A percentile compares a stretch with the other conserved stretches of the same genome.
Evolutionary conservation across 805 yeast species (phyloP).

Genomic region (Starmerella powellii): DNA sequence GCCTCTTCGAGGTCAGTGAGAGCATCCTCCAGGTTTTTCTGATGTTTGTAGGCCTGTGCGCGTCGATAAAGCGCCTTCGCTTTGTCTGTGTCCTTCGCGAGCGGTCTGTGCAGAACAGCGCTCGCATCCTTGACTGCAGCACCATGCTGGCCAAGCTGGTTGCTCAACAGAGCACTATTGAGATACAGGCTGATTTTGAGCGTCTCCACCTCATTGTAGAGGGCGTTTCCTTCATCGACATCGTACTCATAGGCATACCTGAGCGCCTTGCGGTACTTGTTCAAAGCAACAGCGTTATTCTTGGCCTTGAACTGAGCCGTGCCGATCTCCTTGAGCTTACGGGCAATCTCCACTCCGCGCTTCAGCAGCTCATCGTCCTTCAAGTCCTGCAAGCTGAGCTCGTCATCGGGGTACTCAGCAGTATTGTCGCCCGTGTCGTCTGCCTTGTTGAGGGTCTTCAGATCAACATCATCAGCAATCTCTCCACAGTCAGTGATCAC

Average conservation of each 20-base stretch:
- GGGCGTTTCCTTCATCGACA: constrained; percentile 42
- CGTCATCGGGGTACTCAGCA: constrained; percentile 66
- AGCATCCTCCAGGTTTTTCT: constrained; percentile 62
- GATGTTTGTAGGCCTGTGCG: constrained; percentile 55
- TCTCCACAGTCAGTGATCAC: constrained; percentile 69
- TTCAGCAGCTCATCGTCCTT: constrained; percentile 36
- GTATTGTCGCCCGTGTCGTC: constrained; percentile 80
- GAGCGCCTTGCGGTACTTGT: constrained; percentile 63
- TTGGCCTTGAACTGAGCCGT: constrained; percentile 61
- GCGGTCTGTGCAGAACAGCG: constrained; percentile 51
- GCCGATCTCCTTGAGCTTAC: constrained; percentile 61
- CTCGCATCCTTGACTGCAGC: constrained; percentile 49
- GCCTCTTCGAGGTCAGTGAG: constrained; percentile 56
- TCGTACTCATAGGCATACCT: constrained; percentile 57
- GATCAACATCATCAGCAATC: constrained; percentile 46
- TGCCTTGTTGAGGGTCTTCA: constrained; percentile 40
- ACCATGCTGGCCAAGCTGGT: constrained; percentile 47
- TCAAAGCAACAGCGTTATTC: constrained; percentile 43
- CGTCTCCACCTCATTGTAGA: constrained; percentile 36
- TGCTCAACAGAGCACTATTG: constrained; percentile 62
- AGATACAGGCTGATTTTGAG: constrained; percentile 54
- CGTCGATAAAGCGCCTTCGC: constrained; percentile 83
- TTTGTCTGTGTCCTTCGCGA: constrained; percentile 47
- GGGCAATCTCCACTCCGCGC: constrained; percentile 50
- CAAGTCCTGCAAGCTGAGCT: constrained; percentile 48